Percentiles rank a stretch among this genome's conserved stretches.
Evolutionary conservation across 805 yeast genomes (phyloP).

Genomic region (Ogataea pignaliae): DNA sequence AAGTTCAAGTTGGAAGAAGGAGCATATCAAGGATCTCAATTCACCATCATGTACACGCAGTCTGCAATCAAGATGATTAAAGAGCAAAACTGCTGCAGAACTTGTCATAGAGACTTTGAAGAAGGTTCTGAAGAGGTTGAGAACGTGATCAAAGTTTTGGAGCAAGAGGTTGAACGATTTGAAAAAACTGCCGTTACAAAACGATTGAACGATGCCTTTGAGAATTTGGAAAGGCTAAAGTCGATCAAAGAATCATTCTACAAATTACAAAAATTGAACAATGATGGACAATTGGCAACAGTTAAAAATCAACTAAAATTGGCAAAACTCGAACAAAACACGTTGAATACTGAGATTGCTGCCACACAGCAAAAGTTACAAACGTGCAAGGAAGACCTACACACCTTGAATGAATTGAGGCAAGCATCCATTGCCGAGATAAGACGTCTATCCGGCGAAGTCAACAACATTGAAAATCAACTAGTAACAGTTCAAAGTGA

Average conservation of each 20-base stretch:
- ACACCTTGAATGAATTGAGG: no score
- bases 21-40: conserved; percentile 62
- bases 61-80: conserved; percentile 66
- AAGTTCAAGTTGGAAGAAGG: conserved; percentile 59
- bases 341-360: no score
- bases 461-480: no score
- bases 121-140: conserved; percentile 22
- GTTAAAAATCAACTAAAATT: conserved; percentile 11
- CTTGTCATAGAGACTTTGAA: conserved; percentile 68
- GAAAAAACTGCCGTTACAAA: conserved; percentile 3
- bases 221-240: no score
- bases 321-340: neutral
- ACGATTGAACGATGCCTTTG: conserved; percentile 3
- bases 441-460: no score
- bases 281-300: conserved; percentile 18
- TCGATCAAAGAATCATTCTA: no score
- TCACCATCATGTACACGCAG: conserved; percentile 64
- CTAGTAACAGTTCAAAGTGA: no score
- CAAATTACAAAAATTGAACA: no score
- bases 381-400: no score
- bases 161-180: conserved; percentile 20
- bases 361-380: no score
- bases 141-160: conserved; percentile 19
- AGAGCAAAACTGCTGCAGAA: conserved; percentile 52
- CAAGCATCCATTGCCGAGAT: no score